Percentiles rank a stretch among this genome's conserved stretches.
These are phyloP conservation scores for Ascosphaera acerosa DNA, from an alignment of 2,329 filamentous ascomycete genomes.

Conservation along the genomic window DNA sequence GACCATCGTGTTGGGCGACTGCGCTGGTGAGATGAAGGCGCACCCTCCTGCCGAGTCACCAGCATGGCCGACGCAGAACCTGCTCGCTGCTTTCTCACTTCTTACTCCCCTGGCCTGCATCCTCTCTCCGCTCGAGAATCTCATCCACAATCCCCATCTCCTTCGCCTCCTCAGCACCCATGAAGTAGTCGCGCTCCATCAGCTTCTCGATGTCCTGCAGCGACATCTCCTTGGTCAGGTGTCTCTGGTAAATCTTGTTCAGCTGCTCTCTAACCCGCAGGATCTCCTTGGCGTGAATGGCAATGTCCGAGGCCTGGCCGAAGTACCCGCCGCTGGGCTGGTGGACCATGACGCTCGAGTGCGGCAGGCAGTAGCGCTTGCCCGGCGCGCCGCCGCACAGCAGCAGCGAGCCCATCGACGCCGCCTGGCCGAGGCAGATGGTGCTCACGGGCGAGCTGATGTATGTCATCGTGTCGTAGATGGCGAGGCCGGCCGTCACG, in stretches of 20 bases:
- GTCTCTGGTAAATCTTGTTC: conserved; percentile 69
- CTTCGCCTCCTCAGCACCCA: conserved; percentile 67
- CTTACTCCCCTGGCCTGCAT: conserved; percentile 7
- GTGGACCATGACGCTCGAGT: conserved; percentile 90
- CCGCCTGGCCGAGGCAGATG: conserved; percentile 82
- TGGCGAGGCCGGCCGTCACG: conserved; percentile 61
- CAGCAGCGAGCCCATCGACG: conserved; percentile 79
- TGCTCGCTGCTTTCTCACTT: conserved; percentile 5
- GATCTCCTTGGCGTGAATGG: conserved; percentile 95
- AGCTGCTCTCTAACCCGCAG: conserved; percentile 60
- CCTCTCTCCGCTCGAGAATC: conserved; percentile 34
- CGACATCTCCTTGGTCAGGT: conserved; percentile 55
- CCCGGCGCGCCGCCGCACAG: conserved; percentile 66
- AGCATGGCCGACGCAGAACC: conserved; percentile 8
- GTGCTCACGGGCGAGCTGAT: conserved; percentile 83
- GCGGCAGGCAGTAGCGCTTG: conserved; percentile 72
- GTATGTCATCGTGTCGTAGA: conserved; percentile 98
- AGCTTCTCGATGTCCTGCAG: conserved; percentile 70
- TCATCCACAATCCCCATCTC: conserved; percentile 83
- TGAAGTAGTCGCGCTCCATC: conserved; percentile 93
- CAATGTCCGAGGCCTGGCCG: conserved; percentile 52
- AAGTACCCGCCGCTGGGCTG: conserved; percentile 60
- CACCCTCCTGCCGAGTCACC: conserved; percentile 1
- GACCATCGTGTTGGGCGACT: no score
- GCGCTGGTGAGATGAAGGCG: not conserved